Conservation (phyloP, 805 yeast genomes). For the Grigorovia transvaalensis region DNA sequence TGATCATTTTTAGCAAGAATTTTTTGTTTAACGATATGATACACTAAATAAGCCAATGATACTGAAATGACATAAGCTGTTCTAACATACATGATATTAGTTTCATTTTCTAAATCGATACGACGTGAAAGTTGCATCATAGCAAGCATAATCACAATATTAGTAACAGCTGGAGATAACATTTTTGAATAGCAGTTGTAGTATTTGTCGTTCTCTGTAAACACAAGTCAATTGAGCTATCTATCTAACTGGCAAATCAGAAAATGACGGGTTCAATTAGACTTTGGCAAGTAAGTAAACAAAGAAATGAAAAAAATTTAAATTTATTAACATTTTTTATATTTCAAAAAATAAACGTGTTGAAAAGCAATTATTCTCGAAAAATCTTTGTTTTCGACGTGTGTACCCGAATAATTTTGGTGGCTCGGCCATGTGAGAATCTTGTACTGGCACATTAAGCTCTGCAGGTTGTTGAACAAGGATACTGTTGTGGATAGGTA, state of each 20-base stretch:
- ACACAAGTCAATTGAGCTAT: neutral
- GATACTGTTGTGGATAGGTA: too few relatives aligned
- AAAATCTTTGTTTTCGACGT: neutral
- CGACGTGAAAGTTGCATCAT: constrained; percentile 93
- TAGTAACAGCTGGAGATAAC: constrained; percentile 80
- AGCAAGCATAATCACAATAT: constrained; percentile 82
- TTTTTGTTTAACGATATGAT: constrained; percentile 48
- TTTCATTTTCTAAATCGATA: constrained; percentile 80
- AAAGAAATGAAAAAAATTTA: neutral
- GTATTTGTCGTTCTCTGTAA: neutral
- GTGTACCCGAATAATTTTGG: neutral
- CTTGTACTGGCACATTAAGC: neutral
- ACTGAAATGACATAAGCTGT: constrained; percentile 60
- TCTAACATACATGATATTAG: constrained; percentile 65
- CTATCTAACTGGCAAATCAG: neutral
- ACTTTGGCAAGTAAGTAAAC: neutral
- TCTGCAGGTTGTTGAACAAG: too few relatives aligned
- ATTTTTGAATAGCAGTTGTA: neutral
- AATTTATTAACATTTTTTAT: neutral
- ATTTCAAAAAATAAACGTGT: neutral
- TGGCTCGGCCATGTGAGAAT: neutral
- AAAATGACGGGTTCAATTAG: neutral
- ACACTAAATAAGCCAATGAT: constrained; percentile 50
- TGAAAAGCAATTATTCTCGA: neutral
- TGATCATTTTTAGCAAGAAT: constrained; percentile 75